These are phyloP conservation scores for Phytomonas francai DNA, from an alignment of 208 protist genomes.

Conservation along the genomic window DNA sequence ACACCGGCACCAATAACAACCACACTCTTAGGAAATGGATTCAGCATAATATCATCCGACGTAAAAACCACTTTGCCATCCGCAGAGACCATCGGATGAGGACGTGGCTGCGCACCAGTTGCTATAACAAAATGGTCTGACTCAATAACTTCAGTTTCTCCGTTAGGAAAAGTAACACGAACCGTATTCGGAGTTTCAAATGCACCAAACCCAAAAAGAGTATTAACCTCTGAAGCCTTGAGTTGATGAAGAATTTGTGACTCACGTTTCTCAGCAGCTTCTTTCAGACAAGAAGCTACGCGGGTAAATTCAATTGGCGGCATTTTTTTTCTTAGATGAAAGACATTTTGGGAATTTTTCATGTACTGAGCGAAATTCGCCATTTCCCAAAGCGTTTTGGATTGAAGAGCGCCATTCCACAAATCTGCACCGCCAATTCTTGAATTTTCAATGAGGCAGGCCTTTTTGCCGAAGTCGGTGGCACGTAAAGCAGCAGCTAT, in stretches of 20 bases:
- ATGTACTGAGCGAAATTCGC: conserved; percentile 67
- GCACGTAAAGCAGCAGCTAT: conserved; percentile 74
- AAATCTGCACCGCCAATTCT: conserved; percentile 83
- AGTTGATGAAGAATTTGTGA: conserved; percentile 65
- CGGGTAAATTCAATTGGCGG: conserved; percentile 52
- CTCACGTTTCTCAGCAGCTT: conserved; percentile 58
- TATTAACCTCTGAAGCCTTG: conserved; percentile 29
- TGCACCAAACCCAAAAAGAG: conserved; percentile 34
- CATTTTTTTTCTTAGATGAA: conserved; percentile 38
- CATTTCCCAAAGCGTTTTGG: conserved; percentile 90
- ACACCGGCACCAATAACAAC: conserved; percentile 89
- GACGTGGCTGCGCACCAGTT: conserved; percentile 67
- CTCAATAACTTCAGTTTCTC: conserved; percentile 35
- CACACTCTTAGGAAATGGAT: conserved; percentile 80
- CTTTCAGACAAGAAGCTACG: conserved; percentile 41
- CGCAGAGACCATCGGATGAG: conserved; percentile 48
- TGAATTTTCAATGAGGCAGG: conserved; percentile 69
- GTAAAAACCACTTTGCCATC: conserved; percentile 85
- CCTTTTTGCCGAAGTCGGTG: conserved; percentile 64
- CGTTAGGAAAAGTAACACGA: conserved; percentile 13
- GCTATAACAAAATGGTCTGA: conserved; percentile 88
- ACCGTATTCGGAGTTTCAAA: conserved; percentile 52
- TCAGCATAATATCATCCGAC: conserved; percentile 83
- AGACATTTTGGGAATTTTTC: conserved; percentile 19
- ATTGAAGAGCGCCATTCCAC: conserved; percentile 87